phyloP scores from a whole-genome alignment of 768 basidiomycete species.

The Boletellus sp. region DNA sequence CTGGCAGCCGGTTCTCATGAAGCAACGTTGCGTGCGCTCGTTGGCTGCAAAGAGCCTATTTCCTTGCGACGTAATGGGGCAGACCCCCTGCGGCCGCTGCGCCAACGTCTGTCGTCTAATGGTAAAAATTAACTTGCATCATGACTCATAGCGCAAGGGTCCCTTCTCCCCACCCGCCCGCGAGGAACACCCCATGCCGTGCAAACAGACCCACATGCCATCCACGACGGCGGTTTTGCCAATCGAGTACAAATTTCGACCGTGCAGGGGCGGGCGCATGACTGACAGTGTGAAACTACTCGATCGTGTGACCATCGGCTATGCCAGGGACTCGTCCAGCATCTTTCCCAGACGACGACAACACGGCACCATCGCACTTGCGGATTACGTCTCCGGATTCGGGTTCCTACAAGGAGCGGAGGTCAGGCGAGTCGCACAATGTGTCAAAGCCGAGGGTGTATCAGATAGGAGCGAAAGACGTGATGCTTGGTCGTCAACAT shows the following conservation, averaged over 20 bases:
- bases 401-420: slow-evolving; percentile 13
- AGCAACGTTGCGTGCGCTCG: not conserved
- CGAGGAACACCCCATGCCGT: no score
- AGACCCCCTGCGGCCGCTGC: no score
- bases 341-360: not conserved
- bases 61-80: no score
- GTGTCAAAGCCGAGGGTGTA: slow-evolving; percentile 3
- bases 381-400: slow-evolving; percentile 5
- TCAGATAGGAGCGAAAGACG: slow-evolving; percentile 99
- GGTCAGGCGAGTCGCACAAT: slow-evolving; percentile 2
- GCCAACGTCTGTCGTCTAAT: no score
- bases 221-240: no score
- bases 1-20: not conserved
- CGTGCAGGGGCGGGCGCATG: no score
- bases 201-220: no score
- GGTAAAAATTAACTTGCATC: no score
- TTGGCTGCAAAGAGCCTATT: not conserved
- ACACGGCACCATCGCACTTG: not conserved
- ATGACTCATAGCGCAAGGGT: no score
- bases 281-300: slow-evolving; percentile 30
- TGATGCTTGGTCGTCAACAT: slow-evolving; percentile 85
- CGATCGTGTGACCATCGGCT: not conserved
- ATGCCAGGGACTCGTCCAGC: not conserved
- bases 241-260: no score
- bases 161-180: no score